Conservation (phyloP, 1,284 basidiomycete genomes). For the Ceratobasidium sp. region DNA sequence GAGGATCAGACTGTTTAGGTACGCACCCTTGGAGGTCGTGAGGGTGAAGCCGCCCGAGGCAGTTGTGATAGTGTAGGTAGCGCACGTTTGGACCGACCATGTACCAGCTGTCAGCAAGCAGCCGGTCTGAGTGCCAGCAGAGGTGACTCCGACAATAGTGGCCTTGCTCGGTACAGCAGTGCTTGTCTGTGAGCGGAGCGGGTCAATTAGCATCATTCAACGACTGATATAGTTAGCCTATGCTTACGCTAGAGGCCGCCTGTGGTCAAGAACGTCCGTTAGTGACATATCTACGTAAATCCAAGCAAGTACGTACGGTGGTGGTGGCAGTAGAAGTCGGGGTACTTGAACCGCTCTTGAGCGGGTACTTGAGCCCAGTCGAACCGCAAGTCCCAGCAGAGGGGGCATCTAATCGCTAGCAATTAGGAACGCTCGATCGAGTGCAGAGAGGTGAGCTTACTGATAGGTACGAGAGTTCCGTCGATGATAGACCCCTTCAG, state of each 20-base stretch:
- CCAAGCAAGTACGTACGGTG: slow-evolving; percentile 1
- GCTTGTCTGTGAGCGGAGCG: slow-evolving; percentile 25
- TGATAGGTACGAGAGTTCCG: slow-evolving; percentile 71
- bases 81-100: slow-evolving; percentile 50
- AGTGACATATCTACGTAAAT: not conserved
- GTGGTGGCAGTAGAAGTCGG: slow-evolving; percentile 31
- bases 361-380: slow-evolving; percentile 73
- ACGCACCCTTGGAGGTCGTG: slow-evolving; percentile 50
- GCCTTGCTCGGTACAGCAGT: slow-evolving; percentile 31
- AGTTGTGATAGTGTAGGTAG: slow-evolving; percentile 35
- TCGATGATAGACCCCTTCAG: slow-evolving; percentile 73
- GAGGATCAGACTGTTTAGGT: not conserved
- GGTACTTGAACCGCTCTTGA: slow-evolving; percentile 62
- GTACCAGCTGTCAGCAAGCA: slow-evolving; percentile 52
- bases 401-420: slow-evolving; percentile 64
- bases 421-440: slow-evolving; percentile 1
- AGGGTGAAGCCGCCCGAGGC: slow-evolving; percentile 50
- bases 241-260: slow-evolving; percentile 7
- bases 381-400: slow-evolving; percentile 66
- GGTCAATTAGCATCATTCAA: not conserved
- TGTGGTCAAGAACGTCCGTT: not conserved
- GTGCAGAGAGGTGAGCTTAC: slow-evolving; percentile 57
- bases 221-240: not conserved
- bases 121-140: slow-evolving; percentile 45
- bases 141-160: slow-evolving; percentile 31